These are phyloP conservation scores for Nemania abortiva DNA, from an alignment of 2,329 filamentous ascomycete species.

Conservation along the genomic window DNA sequence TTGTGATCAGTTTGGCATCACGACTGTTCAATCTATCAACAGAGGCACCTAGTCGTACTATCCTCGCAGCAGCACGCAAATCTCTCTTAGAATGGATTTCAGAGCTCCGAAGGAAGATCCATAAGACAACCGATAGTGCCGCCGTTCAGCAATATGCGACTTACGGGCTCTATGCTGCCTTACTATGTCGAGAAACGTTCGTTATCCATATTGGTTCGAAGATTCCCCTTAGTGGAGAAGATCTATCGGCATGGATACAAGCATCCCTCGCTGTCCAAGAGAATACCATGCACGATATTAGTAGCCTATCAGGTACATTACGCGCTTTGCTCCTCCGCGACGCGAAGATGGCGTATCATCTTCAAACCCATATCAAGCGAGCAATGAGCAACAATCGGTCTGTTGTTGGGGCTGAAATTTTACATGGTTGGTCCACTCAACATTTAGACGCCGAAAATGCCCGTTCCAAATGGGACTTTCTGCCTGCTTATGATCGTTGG, in stretches of 20 bases:
- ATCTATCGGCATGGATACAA: constrained; percentile 43
- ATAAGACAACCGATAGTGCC: constrained; percentile 32
- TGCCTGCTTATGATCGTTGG: constrained; percentile 42
- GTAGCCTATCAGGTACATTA: constrained; percentile 50
- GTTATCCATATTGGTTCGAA: constrained; percentile 26
- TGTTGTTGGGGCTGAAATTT: constrained; percentile 51
- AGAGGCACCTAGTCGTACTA: not conserved
- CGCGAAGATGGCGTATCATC: constrained; percentile 56
- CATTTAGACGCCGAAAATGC: constrained; percentile 33
- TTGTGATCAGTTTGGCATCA: constrained; percentile 30
- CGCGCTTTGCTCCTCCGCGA: constrained; percentile 61
- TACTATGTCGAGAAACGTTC: constrained; percentile 61
- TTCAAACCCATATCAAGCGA: constrained; percentile 52
- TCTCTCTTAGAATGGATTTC: constrained; percentile 29
- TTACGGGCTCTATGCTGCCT: constrained; percentile 66
- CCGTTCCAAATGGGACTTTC: constrained; percentile 52
- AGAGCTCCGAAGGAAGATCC: constrained; percentile 19
- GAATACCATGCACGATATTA: constrained; percentile 55
- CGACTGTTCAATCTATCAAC: constrained; percentile 26
- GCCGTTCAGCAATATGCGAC: constrained; percentile 51
- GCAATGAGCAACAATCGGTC: constrained; percentile 49
- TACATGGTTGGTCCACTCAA: constrained; percentile 56
- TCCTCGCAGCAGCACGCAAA: constrained; percentile 19
- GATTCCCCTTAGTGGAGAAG: constrained; percentile 26
- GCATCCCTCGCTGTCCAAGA: constrained; percentile 58